Conservation (phyloP, 192 early-diverging fungal genomes). For the Paraglomus brasilianum region DNA sequence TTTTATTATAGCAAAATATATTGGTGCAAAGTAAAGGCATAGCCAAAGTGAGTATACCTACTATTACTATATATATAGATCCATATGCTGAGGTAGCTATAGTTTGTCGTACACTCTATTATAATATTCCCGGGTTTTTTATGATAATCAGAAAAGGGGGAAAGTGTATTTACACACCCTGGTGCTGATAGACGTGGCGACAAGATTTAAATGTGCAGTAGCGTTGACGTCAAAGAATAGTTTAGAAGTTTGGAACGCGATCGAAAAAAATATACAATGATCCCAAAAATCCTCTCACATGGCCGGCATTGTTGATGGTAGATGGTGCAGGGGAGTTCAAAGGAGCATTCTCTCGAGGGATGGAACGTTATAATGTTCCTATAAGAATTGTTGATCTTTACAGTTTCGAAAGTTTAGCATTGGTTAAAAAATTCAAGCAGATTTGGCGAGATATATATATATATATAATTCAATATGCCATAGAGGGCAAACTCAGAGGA, state of each 20-base stretch:
- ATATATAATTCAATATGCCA: slow-evolving; percentile 16
- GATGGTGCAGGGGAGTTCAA: neutral
- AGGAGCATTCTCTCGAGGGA: slow-evolving; percentile 8
- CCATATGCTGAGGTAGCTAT: neutral
- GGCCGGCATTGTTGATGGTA: slow-evolving; percentile 10
- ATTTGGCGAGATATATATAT: neutral
- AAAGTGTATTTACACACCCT: neutral
- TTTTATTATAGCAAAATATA: neutral
- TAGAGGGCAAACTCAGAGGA: neutral
- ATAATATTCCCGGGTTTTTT: neutral
- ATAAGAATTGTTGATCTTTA: slow-evolving; percentile 21
- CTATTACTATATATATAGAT: slow-evolving; percentile 7
- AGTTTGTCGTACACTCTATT: neutral
- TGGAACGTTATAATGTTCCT: slow-evolving; percentile 14
- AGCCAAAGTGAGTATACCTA: slow-evolving; percentile 4
- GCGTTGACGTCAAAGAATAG: slow-evolving; percentile 18
- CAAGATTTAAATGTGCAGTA: neutral
- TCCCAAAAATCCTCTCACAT: slow-evolving; percentile 13
- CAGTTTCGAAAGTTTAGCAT: slow-evolving; percentile 22
- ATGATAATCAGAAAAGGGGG: slow-evolving; percentile 3
- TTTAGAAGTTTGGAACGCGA: slow-evolving; percentile 18
- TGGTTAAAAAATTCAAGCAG: slow-evolving; percentile 9
- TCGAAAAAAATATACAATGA: slow-evolving; percentile 20
- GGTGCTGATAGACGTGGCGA: neutral
- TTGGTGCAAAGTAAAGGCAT: neutral